Percentiles rank a stretch among this genome's conserved stretches.
Evolutionary conservation across 2,329 filamentous ascomycete species (phyloP).

Genomic region (Claviceps pazoutovae): DNA sequence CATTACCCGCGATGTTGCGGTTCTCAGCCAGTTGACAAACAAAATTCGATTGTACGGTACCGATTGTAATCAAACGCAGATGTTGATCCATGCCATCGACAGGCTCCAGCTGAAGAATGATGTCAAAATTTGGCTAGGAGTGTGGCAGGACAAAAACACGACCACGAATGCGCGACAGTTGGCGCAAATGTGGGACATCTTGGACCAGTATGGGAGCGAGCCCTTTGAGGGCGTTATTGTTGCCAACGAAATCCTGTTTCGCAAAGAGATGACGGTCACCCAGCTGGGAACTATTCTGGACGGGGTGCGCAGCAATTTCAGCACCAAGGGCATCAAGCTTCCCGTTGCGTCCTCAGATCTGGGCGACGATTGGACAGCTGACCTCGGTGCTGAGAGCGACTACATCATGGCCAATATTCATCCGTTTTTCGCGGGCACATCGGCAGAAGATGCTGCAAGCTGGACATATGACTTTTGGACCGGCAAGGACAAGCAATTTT

Average conservation of each 20-base stretch:
- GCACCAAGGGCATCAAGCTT: conserved; percentile 48
- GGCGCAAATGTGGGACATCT: conserved; percentile 67
- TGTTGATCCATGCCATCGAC: conserved; percentile 74
- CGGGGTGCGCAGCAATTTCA: conserved; percentile 60
- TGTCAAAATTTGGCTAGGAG: conserved; percentile 86
- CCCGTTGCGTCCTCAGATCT: conserved; percentile 80
- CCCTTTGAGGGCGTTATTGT: conserved; percentile 75
- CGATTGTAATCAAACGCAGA: conserved; percentile 94
- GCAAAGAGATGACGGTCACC: conserved; percentile 56
- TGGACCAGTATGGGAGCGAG: conserved; percentile 51
- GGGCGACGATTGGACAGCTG: conserved; percentile 69
- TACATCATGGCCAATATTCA: conserved; percentile 95
- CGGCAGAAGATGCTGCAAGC: conserved; percentile 48
- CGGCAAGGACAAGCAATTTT: conserved; percentile 49
- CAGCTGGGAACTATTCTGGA: conserved; percentile 50
- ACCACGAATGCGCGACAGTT: conserved; percentile 80
- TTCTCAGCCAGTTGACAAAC: conserved; percentile 81
- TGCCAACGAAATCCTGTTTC: conserved; percentile 67
- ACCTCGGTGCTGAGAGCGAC: conserved; percentile 59
- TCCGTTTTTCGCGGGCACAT: conserved; percentile 80
- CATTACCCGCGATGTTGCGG: conserved; percentile 77
- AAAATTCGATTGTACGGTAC: conserved; percentile 82
- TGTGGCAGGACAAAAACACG: conserved; percentile 75
- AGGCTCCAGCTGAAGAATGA: conserved; percentile 53
- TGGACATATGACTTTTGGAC: conserved; percentile 85